Base-by-base conservation (phyloP, 2,329 filamentous ascomycete species). In the Xylaria hypoxylon region DNA sequence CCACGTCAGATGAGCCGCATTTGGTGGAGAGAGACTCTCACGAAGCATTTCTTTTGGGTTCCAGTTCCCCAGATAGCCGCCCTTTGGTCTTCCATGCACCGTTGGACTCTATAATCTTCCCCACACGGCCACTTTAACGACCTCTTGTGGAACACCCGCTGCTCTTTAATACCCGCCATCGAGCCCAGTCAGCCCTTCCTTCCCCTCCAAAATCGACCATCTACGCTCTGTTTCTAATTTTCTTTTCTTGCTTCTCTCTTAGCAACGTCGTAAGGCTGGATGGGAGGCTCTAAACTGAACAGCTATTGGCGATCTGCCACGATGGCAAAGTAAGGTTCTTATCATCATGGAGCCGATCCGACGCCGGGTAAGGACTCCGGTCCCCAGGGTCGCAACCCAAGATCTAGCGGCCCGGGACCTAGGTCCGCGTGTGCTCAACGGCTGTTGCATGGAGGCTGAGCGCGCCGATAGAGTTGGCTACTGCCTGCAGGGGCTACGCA, bases 401-500 rank as follows among this genome's bases (percentile, higher is more conserved):
- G 68, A 73, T 45, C 66, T 68, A 51, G 68, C 75, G 38, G 50
- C 53, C 42, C 73, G 73, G n/a, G 69, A 72, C 52, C 64, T 70
- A 57, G 69, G 75, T 22, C 70, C 73, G 50, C 76, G 81, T 22
- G 77, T 87, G 24, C 79, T 88, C 40, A 77, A 80, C 64, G 84
- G 85, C 38, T 89, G 87, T 73, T 86, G 81, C 71, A 73, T 78
- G 59, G 86, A 89, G 76, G 86, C 87, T 26, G 80, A 85, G 62
- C 80, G 83, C 67, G 85, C 84, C 59, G 83, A 86, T 57, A 70
- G 80, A 13, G 82, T 86, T 47, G 80, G 81, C 42, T 70, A 78
- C 19, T 79, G 80, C 42, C 80, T 90, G 13, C 80, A 87, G 38
- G 82, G 80, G 6, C 79, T 90, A 35, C 81, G 84, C 48, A 74